A percentile compares a stretch with the other conserved stretches of the same genome.
Evolutionary conservation across 2,329 filamentous ascomycete species (phyloP).

Genomic region (Stagonosporopsis vannaccii): DNA sequence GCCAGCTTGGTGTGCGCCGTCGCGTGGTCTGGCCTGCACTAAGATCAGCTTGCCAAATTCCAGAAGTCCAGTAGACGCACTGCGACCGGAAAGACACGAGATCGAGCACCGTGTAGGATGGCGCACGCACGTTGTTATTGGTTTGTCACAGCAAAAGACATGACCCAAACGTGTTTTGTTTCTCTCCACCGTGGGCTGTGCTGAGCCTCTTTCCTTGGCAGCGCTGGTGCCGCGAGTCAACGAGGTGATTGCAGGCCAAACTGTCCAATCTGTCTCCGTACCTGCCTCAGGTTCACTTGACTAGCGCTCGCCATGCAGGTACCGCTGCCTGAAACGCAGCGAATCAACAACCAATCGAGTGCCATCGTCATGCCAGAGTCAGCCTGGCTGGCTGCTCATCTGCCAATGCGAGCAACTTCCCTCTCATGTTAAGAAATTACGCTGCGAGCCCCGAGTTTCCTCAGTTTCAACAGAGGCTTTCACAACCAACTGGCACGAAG

Average conservation of each 20-base stretch:
- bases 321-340: not conserved
- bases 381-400: not conserved
- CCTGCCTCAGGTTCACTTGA: constrained; percentile 11
- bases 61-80: constrained; percentile 1
- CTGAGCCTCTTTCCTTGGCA: constrained; percentile 13
- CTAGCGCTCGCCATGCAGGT: constrained; percentile 11
- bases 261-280: constrained; percentile 12
- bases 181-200: constrained; percentile 5
- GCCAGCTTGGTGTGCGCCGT: constrained; percentile 17
- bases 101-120: constrained; percentile 1
- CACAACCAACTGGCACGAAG: not conserved
- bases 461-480: not conserved
- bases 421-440: too few relatives aligned
- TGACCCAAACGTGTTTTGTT: constrained; percentile 13
- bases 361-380: not conserved
- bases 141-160: constrained; percentile 17
- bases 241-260: constrained; percentile 13
- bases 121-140: constrained; percentile 11
- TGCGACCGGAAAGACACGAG: not conserved
- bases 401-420: not conserved
- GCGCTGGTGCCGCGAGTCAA: constrained; percentile 12
- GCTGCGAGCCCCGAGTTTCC: too few relatives aligned
- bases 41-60: constrained; percentile 11
- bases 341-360: constrained; percentile 2
- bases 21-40: constrained; percentile 19